Base-by-base conservation (phyloP, 139 green algal genomes). In the Mychonastes homosphaera region DNA sequence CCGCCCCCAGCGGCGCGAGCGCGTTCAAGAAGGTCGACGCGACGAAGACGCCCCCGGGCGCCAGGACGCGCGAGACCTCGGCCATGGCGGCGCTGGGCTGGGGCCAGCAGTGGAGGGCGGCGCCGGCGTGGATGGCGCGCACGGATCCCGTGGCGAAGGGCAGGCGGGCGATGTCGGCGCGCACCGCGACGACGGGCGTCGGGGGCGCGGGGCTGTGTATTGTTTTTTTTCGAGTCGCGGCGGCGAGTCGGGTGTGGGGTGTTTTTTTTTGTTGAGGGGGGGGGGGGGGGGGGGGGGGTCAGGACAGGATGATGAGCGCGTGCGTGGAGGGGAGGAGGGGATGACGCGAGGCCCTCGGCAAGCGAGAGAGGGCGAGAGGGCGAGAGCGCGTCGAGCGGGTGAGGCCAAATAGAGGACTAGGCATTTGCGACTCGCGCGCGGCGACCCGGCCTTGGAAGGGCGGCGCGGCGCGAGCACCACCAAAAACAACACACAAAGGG, bases 41-140 rank as follows among this genome's bases (percentile, higher is more conserved):
- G 2, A 97, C 87, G 79, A 96, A 96, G 29, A 93, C 73, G 28
- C 90, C 91, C 3, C 90, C 91, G 3, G 91, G 90, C n/a, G 72
- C 64, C 66, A 98, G 65, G 56, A 95, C 87, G 3, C 91, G 69
- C 33, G 61, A 79, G 49, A 98, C 94, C 72, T 98, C 91, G 12
- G 85, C 86, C 44, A 95, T 51, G 2, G 76, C 76, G 2, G 68
- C 61, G 65, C 79, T 56, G 6, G 56, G 64, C 27, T 60, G 54
- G 27, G 61, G 54, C 91, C 91, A 98, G 78, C 91, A 98, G 76
- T 98, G 91, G 33, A 98, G 87, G 50, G 91, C 91, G 5, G 91
- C 91, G 26, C 87, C 88, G 19, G 91, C 91, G 68, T 97, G 89
- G 13, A 98, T 83, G 29, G 76, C 91, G 18, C 80, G 75, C n/a